These are phyloP conservation scores for Pythium myriotylum DNA, from an alignment of 352 stramenopile genomes.

Conservation along the genomic window DNA sequence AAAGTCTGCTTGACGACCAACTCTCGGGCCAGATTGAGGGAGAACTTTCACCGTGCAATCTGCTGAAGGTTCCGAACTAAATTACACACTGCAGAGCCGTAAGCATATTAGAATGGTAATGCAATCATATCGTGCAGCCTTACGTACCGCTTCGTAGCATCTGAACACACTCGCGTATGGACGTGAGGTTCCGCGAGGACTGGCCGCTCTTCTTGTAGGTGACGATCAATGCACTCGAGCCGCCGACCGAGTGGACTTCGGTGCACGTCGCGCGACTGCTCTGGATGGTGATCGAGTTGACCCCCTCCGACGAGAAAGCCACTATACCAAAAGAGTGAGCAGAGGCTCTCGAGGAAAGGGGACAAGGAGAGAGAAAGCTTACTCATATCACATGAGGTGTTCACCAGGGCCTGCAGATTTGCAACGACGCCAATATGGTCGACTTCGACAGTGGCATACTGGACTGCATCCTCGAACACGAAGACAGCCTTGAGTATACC, in stretches of 20 bases:
- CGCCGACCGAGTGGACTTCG: constrained; percentile 84
- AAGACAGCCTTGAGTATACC: constrained; percentile 90
- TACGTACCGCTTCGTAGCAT: constrained; percentile 77
- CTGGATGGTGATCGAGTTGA: constrained; percentile 89
- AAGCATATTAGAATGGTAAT: not conserved
- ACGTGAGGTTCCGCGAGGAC: constrained; percentile 60
- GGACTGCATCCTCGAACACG: constrained; percentile 84
- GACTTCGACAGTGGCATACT: constrained; percentile 83
- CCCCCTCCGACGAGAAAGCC: constrained; percentile 77
- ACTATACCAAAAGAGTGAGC: constrained; percentile 50
- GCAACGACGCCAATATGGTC: constrained; percentile 91
- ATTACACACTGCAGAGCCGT: constrained; percentile 45
- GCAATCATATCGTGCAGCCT: not conserved
- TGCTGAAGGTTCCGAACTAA: constrained; percentile 74
- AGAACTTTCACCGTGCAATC: constrained; percentile 55
- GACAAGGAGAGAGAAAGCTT: constrained; percentile 24
- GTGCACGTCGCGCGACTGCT: constrained; percentile 84
- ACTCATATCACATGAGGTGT: constrained; percentile 87
- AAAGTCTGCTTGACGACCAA: no score
- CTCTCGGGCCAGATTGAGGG: no score
- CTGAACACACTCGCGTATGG: constrained; percentile 81
- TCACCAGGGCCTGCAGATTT: constrained; percentile 88
- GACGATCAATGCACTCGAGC: constrained; percentile 81
- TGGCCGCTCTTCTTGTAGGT: constrained; percentile 83
- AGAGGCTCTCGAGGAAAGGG: no score